Evolutionary conservation across 140 eudicot genomes (phyloP).

Genomic region (Cichorium intybus): DNA sequence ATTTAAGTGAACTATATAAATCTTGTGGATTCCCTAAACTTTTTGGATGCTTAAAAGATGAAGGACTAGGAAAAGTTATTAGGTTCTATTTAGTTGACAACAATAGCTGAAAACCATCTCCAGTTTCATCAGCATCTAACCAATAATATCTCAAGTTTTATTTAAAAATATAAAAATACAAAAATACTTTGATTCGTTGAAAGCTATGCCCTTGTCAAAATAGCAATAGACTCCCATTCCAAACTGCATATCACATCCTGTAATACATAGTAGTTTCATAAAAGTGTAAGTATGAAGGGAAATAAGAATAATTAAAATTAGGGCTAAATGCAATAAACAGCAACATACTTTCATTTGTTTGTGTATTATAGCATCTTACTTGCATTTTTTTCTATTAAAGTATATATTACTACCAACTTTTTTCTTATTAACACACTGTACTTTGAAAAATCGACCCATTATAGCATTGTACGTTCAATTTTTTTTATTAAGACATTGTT

Average conservation of each 20-base stretch:
- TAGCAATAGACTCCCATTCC: conserved; percentile 94
- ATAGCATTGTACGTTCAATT: too few species aligned
- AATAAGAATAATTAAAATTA: background rate
- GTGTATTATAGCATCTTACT: background rate
- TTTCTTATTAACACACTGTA: too few species aligned
- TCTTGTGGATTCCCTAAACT: too few species aligned
- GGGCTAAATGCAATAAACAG: background rate
- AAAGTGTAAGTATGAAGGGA: background rate
- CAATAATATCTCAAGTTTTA: background rate
- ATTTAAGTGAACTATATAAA: too few species aligned
- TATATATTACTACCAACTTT: too few species aligned
- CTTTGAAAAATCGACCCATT: too few species aligned
- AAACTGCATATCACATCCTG: conserved; percentile 90
- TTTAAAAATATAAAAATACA: background rate
- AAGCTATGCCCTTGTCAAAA: conserved; percentile 62
- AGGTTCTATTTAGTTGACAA: conserved; percentile 6
- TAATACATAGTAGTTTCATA: conserved; percentile 3
- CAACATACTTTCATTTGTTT: background rate
- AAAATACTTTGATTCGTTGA: conserved; percentile 6
- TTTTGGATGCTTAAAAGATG: too few species aligned
- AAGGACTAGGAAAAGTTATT: too few species aligned
- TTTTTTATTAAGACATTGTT: too few species aligned
- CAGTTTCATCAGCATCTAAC: conserved; percentile 9
- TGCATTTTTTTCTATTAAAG: background rate
- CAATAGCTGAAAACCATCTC: background rate